Conservation (phyloP, 2,329 filamentous ascomycete species). For the Dothideomycetidae sp. region DNA sequence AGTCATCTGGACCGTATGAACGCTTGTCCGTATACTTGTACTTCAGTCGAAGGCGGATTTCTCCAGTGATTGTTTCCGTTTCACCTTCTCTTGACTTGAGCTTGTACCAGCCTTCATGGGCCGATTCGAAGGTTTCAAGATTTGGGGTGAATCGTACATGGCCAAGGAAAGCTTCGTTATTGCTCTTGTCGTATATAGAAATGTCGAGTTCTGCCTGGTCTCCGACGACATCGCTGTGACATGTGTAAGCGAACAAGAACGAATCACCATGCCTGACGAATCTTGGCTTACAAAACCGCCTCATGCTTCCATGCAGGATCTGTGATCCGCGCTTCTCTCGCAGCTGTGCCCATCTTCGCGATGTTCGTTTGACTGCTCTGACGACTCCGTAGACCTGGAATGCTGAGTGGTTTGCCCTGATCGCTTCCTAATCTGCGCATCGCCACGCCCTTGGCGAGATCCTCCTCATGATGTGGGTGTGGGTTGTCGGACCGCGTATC, state of each 20-base stretch:
- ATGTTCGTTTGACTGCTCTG: slow-evolving; percentile 92
- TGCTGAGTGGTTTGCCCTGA: slow-evolving; percentile 73
- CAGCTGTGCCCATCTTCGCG: slow-evolving; percentile 45
- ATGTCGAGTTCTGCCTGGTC: slow-evolving; percentile 82
- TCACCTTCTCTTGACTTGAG: slow-evolving; percentile 69
- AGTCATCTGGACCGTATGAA: slow-evolving; percentile 87
- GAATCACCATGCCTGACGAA: slow-evolving; percentile 6
- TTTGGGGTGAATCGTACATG: slow-evolving; percentile 71
- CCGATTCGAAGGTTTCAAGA: slow-evolving; percentile 52
- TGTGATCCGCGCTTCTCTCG: slow-evolving; percentile 49
- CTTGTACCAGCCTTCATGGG: slow-evolving; percentile 72
- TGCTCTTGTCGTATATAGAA: slow-evolving; percentile 78
- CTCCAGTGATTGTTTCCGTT: slow-evolving; percentile 61
- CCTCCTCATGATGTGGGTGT: slow-evolving; percentile 35
- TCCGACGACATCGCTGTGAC: slow-evolving; percentile 71
- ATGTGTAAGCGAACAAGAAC: too few relatives aligned
- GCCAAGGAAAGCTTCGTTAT: slow-evolving; percentile 80
- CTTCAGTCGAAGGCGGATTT: slow-evolving; percentile 72
- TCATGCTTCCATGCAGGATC: slow-evolving; percentile 93
- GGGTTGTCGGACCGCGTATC: slow-evolving; percentile 27
- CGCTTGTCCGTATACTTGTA: slow-evolving; percentile 83
- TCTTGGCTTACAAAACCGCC: slow-evolving; percentile 67
- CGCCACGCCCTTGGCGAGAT: slow-evolving; percentile 34
- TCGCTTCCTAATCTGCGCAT: slow-evolving; percentile 55
- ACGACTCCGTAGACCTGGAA: slow-evolving; percentile 79